Conservation (phyloP, 176 grass and related monocot species). For the Zea mays region DNA sequence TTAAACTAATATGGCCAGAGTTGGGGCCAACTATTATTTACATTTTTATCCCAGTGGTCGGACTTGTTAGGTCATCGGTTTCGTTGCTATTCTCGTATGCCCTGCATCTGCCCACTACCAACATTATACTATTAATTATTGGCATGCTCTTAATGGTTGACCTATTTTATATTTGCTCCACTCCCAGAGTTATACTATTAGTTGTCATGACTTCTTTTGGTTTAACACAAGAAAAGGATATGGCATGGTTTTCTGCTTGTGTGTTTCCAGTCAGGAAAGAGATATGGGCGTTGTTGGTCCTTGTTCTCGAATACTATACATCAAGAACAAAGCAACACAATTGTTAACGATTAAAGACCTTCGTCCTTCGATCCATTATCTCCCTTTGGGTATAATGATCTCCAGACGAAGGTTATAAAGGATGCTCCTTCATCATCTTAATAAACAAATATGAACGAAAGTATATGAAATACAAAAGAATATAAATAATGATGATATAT, state of each 20-base stretch:
- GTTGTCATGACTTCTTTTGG: neutral
- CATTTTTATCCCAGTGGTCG: neutral
- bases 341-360: too few species aligned
- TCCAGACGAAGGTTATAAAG: too few species aligned
- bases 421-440: too few species aligned
- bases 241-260: neutral
- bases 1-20: slow-evolving; percentile 20
- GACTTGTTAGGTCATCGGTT: neutral
- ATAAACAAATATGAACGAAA: too few species aligned
- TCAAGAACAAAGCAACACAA: too few species aligned
- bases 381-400: too few species aligned
- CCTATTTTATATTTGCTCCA: neutral
- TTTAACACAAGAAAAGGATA: neutral
- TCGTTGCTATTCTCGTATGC: neutral
- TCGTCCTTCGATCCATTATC: too few species aligned
- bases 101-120: neutral
- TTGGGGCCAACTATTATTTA: neutral
- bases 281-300: too few species aligned
- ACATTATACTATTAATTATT: neutral
- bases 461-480: too few species aligned
- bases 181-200: neutral
- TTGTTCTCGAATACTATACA: too few species aligned
- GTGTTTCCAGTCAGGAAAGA: too few species aligned
- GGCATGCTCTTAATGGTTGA: neutral
- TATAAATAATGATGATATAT: too few species aligned